Conservation (phyloP, 2,329 filamentous ascomycete species). For the Scytalidium lignicola region DNA sequence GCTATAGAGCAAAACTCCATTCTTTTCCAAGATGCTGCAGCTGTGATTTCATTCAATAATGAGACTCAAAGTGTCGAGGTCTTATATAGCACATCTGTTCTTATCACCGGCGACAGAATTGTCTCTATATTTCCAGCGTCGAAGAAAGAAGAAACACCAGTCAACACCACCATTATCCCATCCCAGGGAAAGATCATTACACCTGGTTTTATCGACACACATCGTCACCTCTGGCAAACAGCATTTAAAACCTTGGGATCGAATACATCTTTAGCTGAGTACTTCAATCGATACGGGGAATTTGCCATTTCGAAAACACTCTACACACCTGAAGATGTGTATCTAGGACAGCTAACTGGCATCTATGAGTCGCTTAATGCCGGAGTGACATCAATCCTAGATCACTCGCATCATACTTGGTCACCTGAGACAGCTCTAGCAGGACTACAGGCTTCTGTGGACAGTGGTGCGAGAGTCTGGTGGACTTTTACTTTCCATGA, state of each 20-base stretch:
- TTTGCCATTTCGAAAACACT: slow-evolving; percentile 22
- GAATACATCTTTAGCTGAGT: slow-evolving; percentile 34
- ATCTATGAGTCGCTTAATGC: slow-evolving; percentile 33
- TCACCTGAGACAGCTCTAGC: slow-evolving; percentile 31
- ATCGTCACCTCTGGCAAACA: slow-evolving; percentile 25
- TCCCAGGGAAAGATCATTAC: slow-evolving; percentile 28
- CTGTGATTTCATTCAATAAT: slow-evolving; percentile 29
- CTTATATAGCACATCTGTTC: slow-evolving; percentile 23
- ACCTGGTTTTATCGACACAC: slow-evolving; percentile 32
- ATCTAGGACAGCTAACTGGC: slow-evolving; percentile 36
- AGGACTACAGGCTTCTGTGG: slow-evolving; percentile 40
- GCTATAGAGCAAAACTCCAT: slow-evolving; percentile 20
- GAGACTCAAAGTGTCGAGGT: slow-evolving; percentile 22
- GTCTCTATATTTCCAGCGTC: slow-evolving; percentile 20
- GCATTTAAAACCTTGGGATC: slow-evolving; percentile 31
- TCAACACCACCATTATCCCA: slow-evolving; percentile 25
- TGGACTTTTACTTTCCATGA: slow-evolving; percentile 40
- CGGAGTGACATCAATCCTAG: slow-evolving; percentile 35
- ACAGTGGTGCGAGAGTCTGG: slow-evolving; percentile 43
- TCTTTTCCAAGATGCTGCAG: slow-evolving; percentile 27
- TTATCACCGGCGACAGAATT: slow-evolving; percentile 24
- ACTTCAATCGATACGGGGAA: slow-evolving; percentile 36
- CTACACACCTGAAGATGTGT: slow-evolving; percentile 36
- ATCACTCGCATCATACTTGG: slow-evolving; percentile 29
- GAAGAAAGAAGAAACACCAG: slow-evolving; percentile 12